A percentile compares a stretch with the other conserved stretches of the same genome.
These are phyloP conservation scores for Haberlea rhodopensis DNA, from an alignment of 257 asterid genomes.

Conservation along the genomic window DNA sequence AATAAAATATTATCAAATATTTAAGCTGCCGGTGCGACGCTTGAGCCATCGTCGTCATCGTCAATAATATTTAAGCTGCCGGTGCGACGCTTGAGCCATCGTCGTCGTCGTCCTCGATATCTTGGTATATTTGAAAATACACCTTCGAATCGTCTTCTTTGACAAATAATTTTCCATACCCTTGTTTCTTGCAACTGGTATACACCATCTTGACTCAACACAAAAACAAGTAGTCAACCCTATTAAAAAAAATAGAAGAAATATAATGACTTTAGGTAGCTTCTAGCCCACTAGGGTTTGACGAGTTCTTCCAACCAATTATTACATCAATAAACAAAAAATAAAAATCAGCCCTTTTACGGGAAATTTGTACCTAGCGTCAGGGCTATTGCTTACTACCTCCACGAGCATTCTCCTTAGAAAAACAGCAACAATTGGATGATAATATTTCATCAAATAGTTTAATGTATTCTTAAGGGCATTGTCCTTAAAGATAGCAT, in stretches of 20 bases:
- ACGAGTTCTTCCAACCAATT: slow-evolving; percentile 9
- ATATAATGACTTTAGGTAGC: background rate
- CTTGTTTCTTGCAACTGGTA: slow-evolving; percentile 1
- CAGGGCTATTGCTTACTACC: too few species aligned
- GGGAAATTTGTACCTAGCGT: too few species aligned
- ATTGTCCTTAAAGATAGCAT: too few species aligned
- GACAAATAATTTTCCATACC: background rate
- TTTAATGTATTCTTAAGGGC: too few species aligned
- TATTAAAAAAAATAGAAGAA: too few species aligned
- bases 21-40: slow-evolving; percentile 31
- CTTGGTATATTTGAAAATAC: background rate
- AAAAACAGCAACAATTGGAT: too few species aligned
- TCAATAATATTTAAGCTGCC: slow-evolving; percentile 29
- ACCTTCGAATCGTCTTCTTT: slow-evolving; percentile 4
- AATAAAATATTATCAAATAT: background rate
- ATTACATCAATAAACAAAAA: slow-evolving; percentile 11
- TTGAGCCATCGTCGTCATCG: slow-evolving; percentile 22
- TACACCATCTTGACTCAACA: slow-evolving; percentile 20
- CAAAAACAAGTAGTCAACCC: too few species aligned
- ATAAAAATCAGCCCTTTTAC: background rate
- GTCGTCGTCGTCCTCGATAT: slow-evolving; percentile 23
- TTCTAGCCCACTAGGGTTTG: slow-evolving; percentile 20
- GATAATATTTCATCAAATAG: too few species aligned
- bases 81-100: slow-evolving; percentile 23
- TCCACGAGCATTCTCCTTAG: too few species aligned